These are phyloP conservation scores for Penicillium sp. DNA, from an alignment of 2,329 filamentous ascomycete genomes.

Conservation along the genomic window DNA sequence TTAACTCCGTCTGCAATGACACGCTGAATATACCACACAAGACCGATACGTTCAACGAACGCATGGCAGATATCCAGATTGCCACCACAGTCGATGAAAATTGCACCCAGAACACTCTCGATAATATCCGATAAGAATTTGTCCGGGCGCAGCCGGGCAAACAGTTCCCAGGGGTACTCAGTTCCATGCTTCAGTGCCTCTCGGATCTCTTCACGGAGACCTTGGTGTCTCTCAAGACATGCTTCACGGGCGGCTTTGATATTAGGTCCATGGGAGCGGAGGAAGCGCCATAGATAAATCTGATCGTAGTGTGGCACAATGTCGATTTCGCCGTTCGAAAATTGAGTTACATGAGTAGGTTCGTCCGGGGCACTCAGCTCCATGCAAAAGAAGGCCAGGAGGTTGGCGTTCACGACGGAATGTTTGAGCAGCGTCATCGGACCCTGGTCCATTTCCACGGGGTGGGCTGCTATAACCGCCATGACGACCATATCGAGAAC, in stretches of 20 bases:
- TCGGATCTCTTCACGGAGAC: conserved; percentile 53
- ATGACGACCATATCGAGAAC: conserved; percentile 78
- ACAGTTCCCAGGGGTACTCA: conserved; percentile 73
- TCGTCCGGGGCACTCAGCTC: conserved; percentile 38
- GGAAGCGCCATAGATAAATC: conserved; percentile 65
- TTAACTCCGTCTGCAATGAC: conserved; percentile 60
- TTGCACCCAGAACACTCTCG: conserved; percentile 75
- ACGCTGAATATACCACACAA: conserved; percentile 62
- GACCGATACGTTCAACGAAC: conserved; percentile 63
- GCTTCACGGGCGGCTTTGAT: conserved; percentile 19
- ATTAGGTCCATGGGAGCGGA: conserved; percentile 48
- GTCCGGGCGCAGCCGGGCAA: conserved; percentile 63
- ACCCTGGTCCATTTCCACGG: conserved; percentile 48
- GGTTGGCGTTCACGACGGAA: conserved; percentile 74
- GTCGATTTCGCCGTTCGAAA: conserved; percentile 23
- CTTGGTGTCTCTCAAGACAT: conserved; percentile 43
- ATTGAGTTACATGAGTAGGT: conserved; percentile 5
- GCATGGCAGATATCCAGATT: conserved; percentile 58
- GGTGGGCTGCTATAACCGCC: conserved; percentile 34
- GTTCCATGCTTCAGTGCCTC: conserved; percentile 51
- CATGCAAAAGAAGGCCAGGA: conserved; percentile 75
- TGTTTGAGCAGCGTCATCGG: conserved; percentile 76
- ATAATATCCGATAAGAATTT: conserved; percentile 85
- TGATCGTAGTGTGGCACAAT: conserved; percentile 23
- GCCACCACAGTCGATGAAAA: conserved; percentile 75